Evolutionary conservation across 176 grass and related monocot genomes (phyloP), one percentile per base, ranked within the genome.

Genomic region (Chloris gayana): DNA sequence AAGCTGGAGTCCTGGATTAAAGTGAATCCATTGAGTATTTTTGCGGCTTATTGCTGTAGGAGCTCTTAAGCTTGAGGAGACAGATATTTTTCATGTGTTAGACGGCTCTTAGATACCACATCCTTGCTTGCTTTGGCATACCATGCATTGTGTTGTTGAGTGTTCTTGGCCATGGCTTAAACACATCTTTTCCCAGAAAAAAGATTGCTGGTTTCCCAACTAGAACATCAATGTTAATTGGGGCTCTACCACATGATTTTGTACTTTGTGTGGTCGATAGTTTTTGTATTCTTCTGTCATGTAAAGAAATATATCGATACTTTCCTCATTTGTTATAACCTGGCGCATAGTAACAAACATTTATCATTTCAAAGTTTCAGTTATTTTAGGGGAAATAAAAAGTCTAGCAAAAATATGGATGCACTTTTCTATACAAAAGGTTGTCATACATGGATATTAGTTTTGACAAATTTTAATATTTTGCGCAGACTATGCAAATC

Each of bases 401-500:
- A 25, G 21, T 19, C 2, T 47, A 67, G 62, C 29, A 50, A 69
- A 14, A 4, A 6, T 79, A 14, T 73, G 14, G 27, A 14, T 74
- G 35, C 15, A 66, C 6, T 11, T 63, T 64, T 64, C 19, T 79
- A 44, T 47, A 21, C 59, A n/a, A 44, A 76, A 18, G 27, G 41
- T 63, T 49, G 19, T 9, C 22, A 8, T 57, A 41, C 32, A 39
- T 50, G 32, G 11, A 58, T 81, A 13, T 60, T 75, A 54, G 19
- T 67, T 77, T 84, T 81, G 41, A 77, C 47, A 22, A 44, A 10
- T 68, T 83, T 57, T 57, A 29, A 83, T 19, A 30, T 38, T 85
- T 57, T 81, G 10, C 86, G 12, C 72, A 99, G 90, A 85, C 56
- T 77, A 93, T 95, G 76, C 96, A 95, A 89, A 93, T 99, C 18